Conservation (phyloP, 768 basidiomycete genomes). For the Glaciozyma martinii region DNA sequence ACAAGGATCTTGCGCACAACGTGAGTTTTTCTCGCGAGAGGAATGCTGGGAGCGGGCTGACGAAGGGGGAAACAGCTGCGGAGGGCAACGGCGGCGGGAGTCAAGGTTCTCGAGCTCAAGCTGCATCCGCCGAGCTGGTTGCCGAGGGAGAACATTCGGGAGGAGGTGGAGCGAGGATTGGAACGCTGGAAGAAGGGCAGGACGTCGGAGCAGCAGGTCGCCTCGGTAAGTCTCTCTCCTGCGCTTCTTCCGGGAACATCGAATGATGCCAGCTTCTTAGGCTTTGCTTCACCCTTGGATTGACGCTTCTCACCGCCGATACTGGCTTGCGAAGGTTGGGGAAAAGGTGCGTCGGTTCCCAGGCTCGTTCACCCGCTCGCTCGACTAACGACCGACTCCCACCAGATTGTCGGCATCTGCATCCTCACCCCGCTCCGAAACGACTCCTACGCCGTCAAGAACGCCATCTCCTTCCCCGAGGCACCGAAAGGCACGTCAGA, state of each 20-base stretch:
- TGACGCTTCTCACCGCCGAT: conserved; percentile 22
- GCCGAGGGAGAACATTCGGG: conserved; percentile 36
- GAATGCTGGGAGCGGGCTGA: too few relatives aligned
- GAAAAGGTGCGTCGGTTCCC: background rate
- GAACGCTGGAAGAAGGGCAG: conserved; percentile 1
- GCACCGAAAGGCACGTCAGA: conserved; percentile 26
- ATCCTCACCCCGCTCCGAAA: conserved; percentile 21
- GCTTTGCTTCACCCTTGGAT: conserved; percentile 22
- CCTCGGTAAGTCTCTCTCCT: conserved; percentile 10
- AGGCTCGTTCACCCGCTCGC: too few relatives aligned
- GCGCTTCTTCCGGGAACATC: background rate
- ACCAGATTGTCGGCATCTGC: conserved; percentile 20
- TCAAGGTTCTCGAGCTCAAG: conserved; percentile 22
- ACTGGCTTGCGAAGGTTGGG: conserved; percentile 21
- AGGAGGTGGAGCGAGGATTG: conserved; percentile 17
- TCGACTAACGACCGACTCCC: background rate
- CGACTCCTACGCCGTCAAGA: conserved; percentile 25
- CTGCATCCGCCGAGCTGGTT: conserved; percentile 10
- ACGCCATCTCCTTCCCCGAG: conserved; percentile 28
- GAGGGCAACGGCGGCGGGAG: background rate
- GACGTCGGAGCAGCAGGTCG: conserved; percentile 21
- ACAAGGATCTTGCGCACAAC: conserved; percentile 22
- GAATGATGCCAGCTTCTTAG: background rate
- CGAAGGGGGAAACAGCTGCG: too few relatives aligned
- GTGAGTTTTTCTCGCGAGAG: background rate